Evolutionary conservation across 139 green algal species (phyloP).

Genomic region (Ettlia oleoabundans): DNA sequence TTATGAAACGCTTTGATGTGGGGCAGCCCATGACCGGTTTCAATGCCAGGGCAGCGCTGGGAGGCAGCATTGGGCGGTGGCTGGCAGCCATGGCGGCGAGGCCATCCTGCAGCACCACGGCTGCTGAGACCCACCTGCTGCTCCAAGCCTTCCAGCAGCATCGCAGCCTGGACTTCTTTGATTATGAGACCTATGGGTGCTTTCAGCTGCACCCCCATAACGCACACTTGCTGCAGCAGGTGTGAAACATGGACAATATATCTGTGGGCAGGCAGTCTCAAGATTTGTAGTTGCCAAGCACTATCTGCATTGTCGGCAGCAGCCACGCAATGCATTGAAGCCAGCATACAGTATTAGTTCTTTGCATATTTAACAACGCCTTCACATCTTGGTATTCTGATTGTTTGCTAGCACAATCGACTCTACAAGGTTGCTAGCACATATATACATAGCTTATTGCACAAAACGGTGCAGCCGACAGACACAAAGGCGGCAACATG

Average conservation of each 20-base stretch:
- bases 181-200: slow-evolving; percentile 56
- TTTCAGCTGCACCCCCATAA: slow-evolving; percentile 64
- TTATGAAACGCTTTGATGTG: slow-evolving; percentile 49
- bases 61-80: slow-evolving; percentile 35
- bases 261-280: neutral
- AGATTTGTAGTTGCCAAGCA: too few species aligned
- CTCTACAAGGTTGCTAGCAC: too few species aligned
- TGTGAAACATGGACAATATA: neutral
- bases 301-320: too few species aligned
- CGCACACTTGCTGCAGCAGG: neutral
- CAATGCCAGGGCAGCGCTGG: slow-evolving; percentile 17
- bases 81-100: slow-evolving; percentile 49
- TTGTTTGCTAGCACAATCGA: too few species aligned
- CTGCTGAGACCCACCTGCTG: slow-evolving; percentile 45
- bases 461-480: too few species aligned
- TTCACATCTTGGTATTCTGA: too few species aligned
- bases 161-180: slow-evolving; percentile 71
- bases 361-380: neutral
- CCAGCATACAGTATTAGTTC: neutral
- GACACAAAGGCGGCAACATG: too few species aligned
- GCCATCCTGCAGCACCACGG: slow-evolving; percentile 33
- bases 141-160: slow-evolving; percentile 51
- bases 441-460: too few species aligned
- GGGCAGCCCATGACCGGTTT: slow-evolving; percentile 4
- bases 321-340: neutral